phyloP scores from a whole-genome alignment of 306 rosid species.

The Aeschynomene evenia region DNA sequence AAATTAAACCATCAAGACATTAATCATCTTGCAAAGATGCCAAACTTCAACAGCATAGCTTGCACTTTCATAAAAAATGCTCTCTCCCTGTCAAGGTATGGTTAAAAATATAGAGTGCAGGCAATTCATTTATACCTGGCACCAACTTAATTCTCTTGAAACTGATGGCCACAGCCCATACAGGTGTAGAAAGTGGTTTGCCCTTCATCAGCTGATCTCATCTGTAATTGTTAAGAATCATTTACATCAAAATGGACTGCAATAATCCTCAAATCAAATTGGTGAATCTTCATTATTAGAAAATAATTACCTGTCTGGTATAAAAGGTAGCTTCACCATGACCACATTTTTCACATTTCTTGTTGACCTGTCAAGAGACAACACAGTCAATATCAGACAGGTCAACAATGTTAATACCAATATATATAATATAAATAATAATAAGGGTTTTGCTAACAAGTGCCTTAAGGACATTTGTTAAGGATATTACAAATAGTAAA shows the following conservation, averaged over 20 bases:
- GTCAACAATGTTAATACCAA: too few relatives aligned
- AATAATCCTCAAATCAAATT: slow-evolving; percentile 13
- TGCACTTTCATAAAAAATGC: background rate
- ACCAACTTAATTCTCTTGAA: slow-evolving; percentile 36
- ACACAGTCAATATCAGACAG: too few relatives aligned
- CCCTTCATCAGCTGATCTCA: slow-evolving; percentile 52
- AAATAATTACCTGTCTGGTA: slow-evolving; percentile 43
- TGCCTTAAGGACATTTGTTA: too few relatives aligned
- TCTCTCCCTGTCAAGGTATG: background rate
- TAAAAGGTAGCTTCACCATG: slow-evolving; percentile 60
- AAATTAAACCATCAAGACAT: background rate
- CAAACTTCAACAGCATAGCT: background rate
- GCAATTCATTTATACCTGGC: background rate
- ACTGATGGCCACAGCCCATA: slow-evolving; percentile 37
- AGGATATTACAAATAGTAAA: too few relatives aligned
- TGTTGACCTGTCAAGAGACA: slow-evolving; percentile 49
- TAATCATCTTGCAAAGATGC: background rate
- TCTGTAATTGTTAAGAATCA: slow-evolving; percentile 32
- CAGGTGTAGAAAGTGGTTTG: slow-evolving; percentile 50
- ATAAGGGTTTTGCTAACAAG: too few relatives aligned
- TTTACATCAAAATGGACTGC: background rate
- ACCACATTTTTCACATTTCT: slow-evolving; percentile 79
- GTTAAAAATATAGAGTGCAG: background rate
- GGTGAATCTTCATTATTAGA: background rate
- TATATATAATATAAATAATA: too few relatives aligned